Percentiles rank a stretch among this genome's conserved stretches.
phyloP scores from a whole-genome alignment of 768 basidiomycete species.

The Trametopsis cervina region DNA sequence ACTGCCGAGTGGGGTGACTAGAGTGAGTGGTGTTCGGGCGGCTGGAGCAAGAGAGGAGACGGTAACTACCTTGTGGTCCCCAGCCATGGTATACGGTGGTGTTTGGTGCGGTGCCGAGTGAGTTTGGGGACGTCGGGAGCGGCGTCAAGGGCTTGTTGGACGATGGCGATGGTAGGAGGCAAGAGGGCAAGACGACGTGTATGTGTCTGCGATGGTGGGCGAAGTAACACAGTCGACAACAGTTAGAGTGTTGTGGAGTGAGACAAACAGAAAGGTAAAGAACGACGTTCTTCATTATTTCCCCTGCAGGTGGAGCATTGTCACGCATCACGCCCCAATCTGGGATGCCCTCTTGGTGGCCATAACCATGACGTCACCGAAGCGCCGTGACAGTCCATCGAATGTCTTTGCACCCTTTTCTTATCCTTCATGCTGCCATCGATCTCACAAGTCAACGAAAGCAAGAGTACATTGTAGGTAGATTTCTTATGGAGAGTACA shows the following conservation, averaged over 20 bases:
- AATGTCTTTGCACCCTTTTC: too few relatives aligned
- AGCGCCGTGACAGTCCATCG: too few relatives aligned
- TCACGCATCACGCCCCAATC: too few relatives aligned
- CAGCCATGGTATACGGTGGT: conserved; percentile 27
- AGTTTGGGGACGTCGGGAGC: conserved; percentile 12
- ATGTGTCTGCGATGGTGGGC: conserved; percentile 1
- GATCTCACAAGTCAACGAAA: too few relatives aligned
- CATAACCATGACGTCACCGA: too few relatives aligned
- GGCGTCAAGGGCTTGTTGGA: not conserved
- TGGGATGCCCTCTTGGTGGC: too few relatives aligned
- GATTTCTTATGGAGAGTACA: too few relatives aligned
- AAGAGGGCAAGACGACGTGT: not conserved
- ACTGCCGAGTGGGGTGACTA: conserved; percentile 28
- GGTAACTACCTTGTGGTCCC: conserved; percentile 25
- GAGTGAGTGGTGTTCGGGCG: conserved; percentile 8
- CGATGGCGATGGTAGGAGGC: conserved; percentile 4
- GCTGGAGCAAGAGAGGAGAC: conserved; percentile 2
- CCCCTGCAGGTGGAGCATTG: too few relatives aligned
- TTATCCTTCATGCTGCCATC: too few relatives aligned
- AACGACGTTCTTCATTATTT: too few relatives aligned
- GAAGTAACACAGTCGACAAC: not conserved
- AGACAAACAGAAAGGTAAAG: conserved; percentile 4
- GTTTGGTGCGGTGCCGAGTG: too few relatives aligned
- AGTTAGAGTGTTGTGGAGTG: conserved; percentile 2
- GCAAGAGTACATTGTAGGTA: too few relatives aligned